Evolutionary conservation across 768 basidiomycete genomes (phyloP), one percentile per base, ranked within the genome.

Genomic region (Leccinum uliginosum): DNA sequence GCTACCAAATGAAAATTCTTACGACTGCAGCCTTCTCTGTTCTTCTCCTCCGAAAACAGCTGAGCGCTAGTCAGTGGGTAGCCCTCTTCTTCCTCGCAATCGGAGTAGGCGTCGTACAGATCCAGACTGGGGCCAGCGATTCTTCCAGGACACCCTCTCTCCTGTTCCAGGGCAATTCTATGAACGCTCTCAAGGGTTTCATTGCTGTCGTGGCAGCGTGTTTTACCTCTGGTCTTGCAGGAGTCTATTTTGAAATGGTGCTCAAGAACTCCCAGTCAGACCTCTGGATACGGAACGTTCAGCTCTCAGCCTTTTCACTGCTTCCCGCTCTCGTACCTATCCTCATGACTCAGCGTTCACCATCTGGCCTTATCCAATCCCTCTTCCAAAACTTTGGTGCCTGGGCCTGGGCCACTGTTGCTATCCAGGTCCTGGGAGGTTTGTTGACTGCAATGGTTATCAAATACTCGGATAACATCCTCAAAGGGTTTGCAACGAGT

Each of bases 191-290:
- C 58, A 92, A 84, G 59, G 96, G 96, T 0, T 95, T 98, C 73
- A 67, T 89, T 49, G 96, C 96, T 1, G 95, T 98, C 51, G 80
- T 84, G 7, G 83, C 87, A 14, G 94, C 96, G 0, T 98, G 96
- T 76, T 85, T 96, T 69, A 97, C 95, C 0, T 96, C 93, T 0
- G 96, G 96, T 24, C 83, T 98, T 46, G 95, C 95, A 0, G 95
- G 95, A 6, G 95, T 98, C 26, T 98, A 98, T 75, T 98, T 98
- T 63, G 96, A 98, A 75, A 94, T 96, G 89, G 93, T 94, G 34
- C 78, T 95, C 62, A 98, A 96, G 76, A 87, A 88, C 63, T 89
- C 91, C 3, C 86, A 86, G 63, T 81, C 86, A 4, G 93, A 97
- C 73, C 79, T 98, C 11, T 98, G 96, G 96, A 86, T 96, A 56